Evolutionary conservation across 2,329 filamentous ascomycete species (phyloP), one percentile per base, ranked within the genome.

Genomic region (Ophiostoma sp.): DNA sequence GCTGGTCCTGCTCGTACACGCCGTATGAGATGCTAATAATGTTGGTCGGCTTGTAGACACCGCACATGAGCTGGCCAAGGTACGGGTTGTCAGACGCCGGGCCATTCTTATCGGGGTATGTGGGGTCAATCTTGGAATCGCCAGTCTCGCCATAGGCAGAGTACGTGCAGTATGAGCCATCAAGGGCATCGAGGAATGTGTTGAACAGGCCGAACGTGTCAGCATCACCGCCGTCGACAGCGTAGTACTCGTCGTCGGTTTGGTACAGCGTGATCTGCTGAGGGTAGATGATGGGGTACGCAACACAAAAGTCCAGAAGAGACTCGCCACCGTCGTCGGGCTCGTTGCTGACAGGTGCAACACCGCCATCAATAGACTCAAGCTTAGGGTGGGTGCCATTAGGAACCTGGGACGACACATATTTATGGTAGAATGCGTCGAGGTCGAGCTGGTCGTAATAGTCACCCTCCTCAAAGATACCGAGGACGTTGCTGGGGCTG

Each of bases 1-100:
- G 85, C 33, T 87, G 79, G 31, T 83, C 83, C 7, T 78, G 77
- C 76, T 89, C 86, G 64, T 83, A 80, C 54, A 83, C 83, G 64
- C 85, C 85, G 75, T 87, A 87, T 2, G 83, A 85, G 73, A 88
- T 84, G 54, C 81, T 83, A 72, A 87, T 81, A 8, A 87, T 85
- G 72, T 86, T 85, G 13, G 85, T 84, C 2, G 85, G 83, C 73
- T 82, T 79, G 78, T 77, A 78, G 13, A 75, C 74, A 62, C 77
- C 78, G 73, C 77, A 80, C 73, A 76, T 75, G n/a, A 79, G 76
- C 62, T 76, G 71, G 31, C 83, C 83, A 71, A n/a, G 62, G 62
- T 65, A 65, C 20, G 62, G 62, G 62, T 83, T 81, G 77, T 85
- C 86, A 27, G 83, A 84, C 41, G 79, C 81, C 0, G 75, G 27